Evolutionary conservation across 2,329 filamentous ascomycete genomes (phyloP), one percentile per base, ranked within the genome.

Genomic region (Xylaria sp.): DNA sequence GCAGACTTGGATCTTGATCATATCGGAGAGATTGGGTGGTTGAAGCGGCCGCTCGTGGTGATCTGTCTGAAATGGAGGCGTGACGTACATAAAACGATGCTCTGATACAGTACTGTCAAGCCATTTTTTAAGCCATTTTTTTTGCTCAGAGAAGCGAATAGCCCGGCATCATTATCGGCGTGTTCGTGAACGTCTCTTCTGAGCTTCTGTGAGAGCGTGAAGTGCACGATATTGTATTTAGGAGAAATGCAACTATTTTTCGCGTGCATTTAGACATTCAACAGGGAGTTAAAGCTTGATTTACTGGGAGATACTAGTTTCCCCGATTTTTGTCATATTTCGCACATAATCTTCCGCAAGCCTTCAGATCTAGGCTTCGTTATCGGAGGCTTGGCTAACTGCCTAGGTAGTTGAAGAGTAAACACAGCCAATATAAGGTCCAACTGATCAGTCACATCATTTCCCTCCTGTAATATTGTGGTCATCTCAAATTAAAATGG

Each of bases 1-100:
- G 9, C 6, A 40, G 8, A 3, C 35, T 13, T n/a, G n/a, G n/a
- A n/a, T n/a, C n/a, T n/a, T n/a, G n/a, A n/a, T n/a, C n/a, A n/a
- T n/a, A n/a, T n/a, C n/a, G n/a, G 8, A 40, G 35, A 40, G 2
- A 9, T 40, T 40, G 35, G 2, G 35, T 40, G 12, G 40, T 23
- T 40, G 29, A 25, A 42, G 42, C 6, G 44, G 27, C 32, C 44
- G 42, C 54, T 64, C 44, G 32, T 58, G 53, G 9, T 32, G 53
- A 18, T 42, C 53, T 5, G 53, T 64, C 62, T 44, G 44, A 13
- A 21, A 54, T 29, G 57, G 9, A 5, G 62, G 54, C 3, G 16
- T 48, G 32, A 25, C 5, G 25, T 58, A 25, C 9, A 58, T n/a
- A 25, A 42, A 59, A 21, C 1, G 16, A 21, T 51, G 18, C n/a